Percentiles rank a stretch among this genome's conserved stretches.
phyloP scores from a whole-genome alignment of 495 filamentous ascomycete genomes.

The Schizothecium vesticola region DNA sequence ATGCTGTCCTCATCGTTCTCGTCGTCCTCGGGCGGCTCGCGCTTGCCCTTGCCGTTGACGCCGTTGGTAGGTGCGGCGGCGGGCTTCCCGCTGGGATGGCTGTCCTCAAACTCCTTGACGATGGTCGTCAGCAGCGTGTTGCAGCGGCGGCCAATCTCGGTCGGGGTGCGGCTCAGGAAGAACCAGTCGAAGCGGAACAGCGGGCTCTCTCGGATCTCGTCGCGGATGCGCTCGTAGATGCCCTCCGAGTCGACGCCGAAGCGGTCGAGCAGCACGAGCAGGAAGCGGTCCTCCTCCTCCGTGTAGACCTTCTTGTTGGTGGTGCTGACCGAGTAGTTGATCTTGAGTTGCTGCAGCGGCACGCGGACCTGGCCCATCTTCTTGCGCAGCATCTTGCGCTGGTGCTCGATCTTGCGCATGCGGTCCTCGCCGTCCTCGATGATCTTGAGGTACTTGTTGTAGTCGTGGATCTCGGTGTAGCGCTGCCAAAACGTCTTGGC shows the following conservation, averaged over 20 bases:
- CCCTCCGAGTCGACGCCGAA: constrained; percentile 82
- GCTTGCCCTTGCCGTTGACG: constrained; percentile 64
- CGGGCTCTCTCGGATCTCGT: constrained; percentile 89
- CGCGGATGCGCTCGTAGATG: constrained; percentile 79
- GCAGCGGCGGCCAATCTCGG: constrained; percentile 86
- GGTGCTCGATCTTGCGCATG: constrained; percentile 78
- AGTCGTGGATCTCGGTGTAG: constrained; percentile 82
- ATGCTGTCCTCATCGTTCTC: constrained; percentile 79
- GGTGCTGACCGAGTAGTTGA: constrained; percentile 97
- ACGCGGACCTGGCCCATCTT: constrained; percentile 96
- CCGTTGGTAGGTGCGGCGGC: constrained; percentile 41
- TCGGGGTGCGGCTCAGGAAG: constrained; percentile 87
- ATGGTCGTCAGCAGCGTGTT: constrained; percentile 92
- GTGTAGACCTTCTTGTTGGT: constrained; percentile 99
- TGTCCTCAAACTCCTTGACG: constrained; percentile 82
- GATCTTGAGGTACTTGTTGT: constrained; percentile 74
- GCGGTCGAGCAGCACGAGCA: constrained; percentile 87
- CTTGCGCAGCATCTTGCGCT: constrained; percentile 87
- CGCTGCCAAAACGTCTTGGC: constrained; percentile 93
- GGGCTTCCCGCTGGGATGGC: constrained; percentile 41
- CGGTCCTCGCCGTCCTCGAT: constrained; percentile 92
- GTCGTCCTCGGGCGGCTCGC: constrained; percentile 64
- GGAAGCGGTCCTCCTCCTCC: constrained; percentile 95
- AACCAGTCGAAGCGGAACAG: constrained; percentile 99
- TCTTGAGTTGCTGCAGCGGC: constrained; percentile 93